Base-by-base conservation (phyloP, 2,329 filamentous ascomycete species). In the Aureobasidium mangrovei region DNA sequence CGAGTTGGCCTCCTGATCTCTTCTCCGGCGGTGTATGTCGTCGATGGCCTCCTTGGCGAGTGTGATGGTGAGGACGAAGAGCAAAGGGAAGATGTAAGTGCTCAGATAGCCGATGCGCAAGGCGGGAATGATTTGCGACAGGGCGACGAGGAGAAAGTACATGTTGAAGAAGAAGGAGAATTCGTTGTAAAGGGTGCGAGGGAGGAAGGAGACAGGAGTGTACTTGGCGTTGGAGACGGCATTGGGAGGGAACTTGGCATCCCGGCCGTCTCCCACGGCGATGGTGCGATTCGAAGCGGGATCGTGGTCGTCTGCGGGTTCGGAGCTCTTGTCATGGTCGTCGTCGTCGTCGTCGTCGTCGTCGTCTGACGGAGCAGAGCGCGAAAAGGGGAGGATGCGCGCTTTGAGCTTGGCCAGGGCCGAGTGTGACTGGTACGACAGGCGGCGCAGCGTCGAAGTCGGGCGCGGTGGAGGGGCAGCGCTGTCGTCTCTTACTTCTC, bases 121-220 rank as follows among this genome's bases (percentile, higher is more conserved):
- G 26, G 87, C 81, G 3, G 90, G 91, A 64, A 98, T 91, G 41
- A 89, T 84, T 71, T 98, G 93, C 36, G 91, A 97, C 47, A 97
- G 72, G 5, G 93, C 94, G 47, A 98, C 93, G 28, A 97, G 82
- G 54, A 98, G 77, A 69, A 98, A 98, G 69, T 98, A 98, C 77
- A 97, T 88, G 78, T 98, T 98, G 78, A 98, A 95, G 73, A 98
- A 98, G 75, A 97, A 98, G 57, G 91, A 96, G 69, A 98, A 98
- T 67, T 98, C 93, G 72, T 97, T 97, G 72, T 96, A 98, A 26
- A 98, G 76, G 0, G 93, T 98, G 51, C 91, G 78, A 2, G 94
- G 94, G 10, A 98, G 78, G 70, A 98, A 98, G 51, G 87, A 95
- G 75, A 91, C 85, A 1, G 91, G 83, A 31, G 91, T 97, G 70